Percentiles rank a stretch among this genome's conserved stretches.
Conservation (phyloP, 2,329 filamentous ascomycete genomes). For the Aspergillus sp. region DNA sequence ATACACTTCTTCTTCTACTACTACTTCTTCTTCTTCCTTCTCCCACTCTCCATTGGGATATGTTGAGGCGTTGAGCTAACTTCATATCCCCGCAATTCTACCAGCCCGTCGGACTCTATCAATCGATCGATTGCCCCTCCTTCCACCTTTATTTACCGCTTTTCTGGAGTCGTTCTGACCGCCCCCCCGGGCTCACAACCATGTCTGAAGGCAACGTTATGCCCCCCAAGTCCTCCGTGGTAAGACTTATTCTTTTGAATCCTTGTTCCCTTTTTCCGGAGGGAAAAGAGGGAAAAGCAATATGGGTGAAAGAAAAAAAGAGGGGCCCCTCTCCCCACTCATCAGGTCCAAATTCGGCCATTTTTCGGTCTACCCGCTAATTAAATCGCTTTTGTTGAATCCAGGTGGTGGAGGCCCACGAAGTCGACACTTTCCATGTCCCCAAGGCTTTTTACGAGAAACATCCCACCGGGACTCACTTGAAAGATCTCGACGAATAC, state of each 20-base stretch:
- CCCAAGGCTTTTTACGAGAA: conserved; percentile 57
- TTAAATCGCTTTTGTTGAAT: not conserved
- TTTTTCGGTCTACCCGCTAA: conserved; percentile 12
- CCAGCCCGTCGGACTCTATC: not conserved
- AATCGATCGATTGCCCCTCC: not conserved
- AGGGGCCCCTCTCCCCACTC: not conserved
- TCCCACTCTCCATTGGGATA: not conserved
- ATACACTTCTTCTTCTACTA: conserved; percentile 5
- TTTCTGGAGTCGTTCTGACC: not conserved
- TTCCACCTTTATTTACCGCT: not conserved
- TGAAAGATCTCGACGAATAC: conserved; percentile 61
- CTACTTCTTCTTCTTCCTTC: not conserved
- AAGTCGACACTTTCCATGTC: conserved; percentile 53
- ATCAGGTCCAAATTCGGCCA: not conserved
- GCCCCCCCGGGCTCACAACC: conserved; percentile 10
- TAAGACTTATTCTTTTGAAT: conserved; percentile 24
- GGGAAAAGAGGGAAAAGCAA: not conserved
- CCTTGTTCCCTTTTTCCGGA: not conserved
- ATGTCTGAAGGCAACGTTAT: conserved; percentile 38
- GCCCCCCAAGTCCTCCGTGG: conserved; percentile 39
- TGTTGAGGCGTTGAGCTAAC: not conserved
- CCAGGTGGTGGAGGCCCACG: conserved; percentile 46
- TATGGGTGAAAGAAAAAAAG: not conserved
- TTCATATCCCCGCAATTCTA: not conserved
- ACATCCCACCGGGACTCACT: conserved; percentile 59